Evolutionary conservation across 371 early-diverging fungal genomes (phyloP), one percentile per base, ranked within the genome.

Genomic region (Zychaea mexicana): DNA sequence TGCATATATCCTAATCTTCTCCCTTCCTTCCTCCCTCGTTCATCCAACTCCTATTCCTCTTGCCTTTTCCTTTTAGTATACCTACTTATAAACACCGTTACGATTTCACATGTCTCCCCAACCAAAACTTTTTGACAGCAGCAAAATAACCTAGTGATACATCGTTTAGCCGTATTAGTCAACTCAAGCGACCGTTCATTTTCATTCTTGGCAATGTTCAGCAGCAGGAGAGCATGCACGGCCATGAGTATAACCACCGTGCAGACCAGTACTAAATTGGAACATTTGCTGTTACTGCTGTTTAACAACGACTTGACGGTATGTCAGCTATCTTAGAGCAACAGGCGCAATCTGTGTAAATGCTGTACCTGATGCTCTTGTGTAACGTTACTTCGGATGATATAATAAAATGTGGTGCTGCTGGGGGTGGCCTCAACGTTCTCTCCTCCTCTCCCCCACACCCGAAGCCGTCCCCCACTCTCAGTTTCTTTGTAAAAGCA

Each of bases 21-120:
- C n/a, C n/a, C n/a, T n/a, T n/a, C n/a, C n/a, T 19, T 27, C 30
- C 53, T 30, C 30, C 26, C n/a, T 28, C n/a, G 13, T 24, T 53
- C 30, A 3, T 52, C 30, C 30, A 26, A 17, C 15, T 28, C 4
- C 2, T 52, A 30, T 17, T 21, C 4, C 15, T 28, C 28, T 9
- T 22, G n/a, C 5, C 15, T 21, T 17, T 49, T 21, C 26, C 5
- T 52, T 22, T 13, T 52, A 10, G 0, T 10, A 10, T 15, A 46
- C 19, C 10, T 46, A 46, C 2, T 24, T 49, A 24, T 22, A 49
- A 22, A 49, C 24, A 49, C 49, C 49, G 24, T 42, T 42, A 24
- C 24, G 9, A 24, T 49, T 22, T 56, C 36, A 56, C 56, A 56
- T 36, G 36, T 36, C 24, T 56, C 56, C 56, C 32, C 56, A 31